Evolutionary conservation across 2,329 filamentous ascomycete species (phyloP).

Genomic region (Colletotrichum orbiculare): DNA sequence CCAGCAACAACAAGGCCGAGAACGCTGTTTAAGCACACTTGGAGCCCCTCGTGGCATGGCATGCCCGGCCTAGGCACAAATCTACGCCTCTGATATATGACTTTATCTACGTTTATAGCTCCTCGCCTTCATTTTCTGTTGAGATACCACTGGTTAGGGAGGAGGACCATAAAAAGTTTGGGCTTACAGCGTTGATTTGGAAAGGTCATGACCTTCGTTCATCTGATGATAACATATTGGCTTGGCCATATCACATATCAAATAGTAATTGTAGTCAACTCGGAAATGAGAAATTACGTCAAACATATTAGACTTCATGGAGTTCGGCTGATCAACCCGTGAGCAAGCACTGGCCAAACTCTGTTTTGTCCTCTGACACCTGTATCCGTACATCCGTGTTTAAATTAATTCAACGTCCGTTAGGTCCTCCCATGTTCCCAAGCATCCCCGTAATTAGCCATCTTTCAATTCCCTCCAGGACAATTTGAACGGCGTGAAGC

Average conservation of each 20-base stretch:
- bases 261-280: slow-evolving; percentile 12
- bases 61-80: not conserved
- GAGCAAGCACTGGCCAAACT: not conserved
- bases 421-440: not conserved
- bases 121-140: not conserved
- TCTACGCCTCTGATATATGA: slow-evolving; percentile 2
- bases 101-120: not conserved
- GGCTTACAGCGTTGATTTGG: slow-evolving; percentile 2
- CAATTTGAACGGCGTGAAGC: not conserved
- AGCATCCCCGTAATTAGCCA: slow-evolving; percentile 9
- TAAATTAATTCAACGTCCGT: too few species aligned
- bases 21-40: slow-evolving; percentile 37
- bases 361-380: too few species aligned
- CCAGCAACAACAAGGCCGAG: slow-evolving; percentile 42
- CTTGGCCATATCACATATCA: slow-evolving; percentile 5
- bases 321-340: not conserved
- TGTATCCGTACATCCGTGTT: too few species aligned
- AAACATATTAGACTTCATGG: not conserved
- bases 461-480: not conserved
- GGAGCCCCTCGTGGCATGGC: too few species aligned
- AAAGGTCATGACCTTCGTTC: slow-evolving; percentile 14
- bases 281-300: not conserved
- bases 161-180: slow-evolving; percentile 14
- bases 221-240: slow-evolving; percentile 20
- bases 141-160: slow-evolving; percentile 20